phyloP scores from a whole-genome alignment of 352 stramenopile species.

The Phytophthora pinifolia region DNA sequence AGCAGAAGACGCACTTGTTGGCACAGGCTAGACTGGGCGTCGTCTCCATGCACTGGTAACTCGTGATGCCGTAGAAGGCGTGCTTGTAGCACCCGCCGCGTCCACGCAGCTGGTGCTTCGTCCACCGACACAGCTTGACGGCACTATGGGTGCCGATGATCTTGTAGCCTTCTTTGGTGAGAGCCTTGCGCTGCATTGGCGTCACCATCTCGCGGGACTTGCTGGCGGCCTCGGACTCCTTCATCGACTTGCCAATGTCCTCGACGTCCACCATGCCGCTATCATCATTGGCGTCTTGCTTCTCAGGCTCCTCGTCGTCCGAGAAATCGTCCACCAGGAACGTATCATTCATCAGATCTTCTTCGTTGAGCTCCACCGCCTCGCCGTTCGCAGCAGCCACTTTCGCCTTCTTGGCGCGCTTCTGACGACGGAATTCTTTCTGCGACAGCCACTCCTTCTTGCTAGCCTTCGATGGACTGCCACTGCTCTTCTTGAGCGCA shows the following conservation, averaged over 20 bases:
- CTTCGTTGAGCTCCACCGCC: slow-evolving; percentile 67
- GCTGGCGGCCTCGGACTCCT: slow-evolving; percentile 70
- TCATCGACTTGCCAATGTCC: slow-evolving; percentile 87
- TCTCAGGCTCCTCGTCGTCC: slow-evolving; percentile 55
- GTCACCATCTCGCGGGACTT: slow-evolving; percentile 94
- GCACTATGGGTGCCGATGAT: slow-evolving; percentile 98
- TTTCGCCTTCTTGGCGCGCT: slow-evolving; percentile 72
- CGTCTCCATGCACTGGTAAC: slow-evolving; percentile 99
- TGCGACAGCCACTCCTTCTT: slow-evolving; percentile 70
- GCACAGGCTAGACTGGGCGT: slow-evolving; percentile 97
- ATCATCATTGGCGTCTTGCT: slow-evolving; percentile 34
- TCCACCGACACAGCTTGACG: slow-evolving; percentile 99
- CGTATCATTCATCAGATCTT: slow-evolving; percentile 87
- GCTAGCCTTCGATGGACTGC: slow-evolving; percentile 12
- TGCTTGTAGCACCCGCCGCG: slow-evolving; percentile 99
- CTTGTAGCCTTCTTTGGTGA: slow-evolving; percentile 98
- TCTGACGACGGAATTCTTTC: slow-evolving; percentile 85
- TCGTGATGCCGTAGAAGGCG: slow-evolving; percentile 99
- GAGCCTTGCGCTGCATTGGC: slow-evolving; percentile 90
- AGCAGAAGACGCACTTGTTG: slow-evolving; percentile 99
- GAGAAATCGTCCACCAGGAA: slow-evolving; percentile 74
- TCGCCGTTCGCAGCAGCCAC: slow-evolving; percentile 51
- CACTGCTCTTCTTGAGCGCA: slow-evolving; percentile 16
- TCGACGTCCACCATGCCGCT: slow-evolving; percentile 81
- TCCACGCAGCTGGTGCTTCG: slow-evolving; percentile 97